Evolutionary conservation across 2,329 filamentous ascomycete genomes (phyloP), one percentile per base, ranked within the genome.

Genomic region (Hymenotorrendiella dingleyae): DNA sequence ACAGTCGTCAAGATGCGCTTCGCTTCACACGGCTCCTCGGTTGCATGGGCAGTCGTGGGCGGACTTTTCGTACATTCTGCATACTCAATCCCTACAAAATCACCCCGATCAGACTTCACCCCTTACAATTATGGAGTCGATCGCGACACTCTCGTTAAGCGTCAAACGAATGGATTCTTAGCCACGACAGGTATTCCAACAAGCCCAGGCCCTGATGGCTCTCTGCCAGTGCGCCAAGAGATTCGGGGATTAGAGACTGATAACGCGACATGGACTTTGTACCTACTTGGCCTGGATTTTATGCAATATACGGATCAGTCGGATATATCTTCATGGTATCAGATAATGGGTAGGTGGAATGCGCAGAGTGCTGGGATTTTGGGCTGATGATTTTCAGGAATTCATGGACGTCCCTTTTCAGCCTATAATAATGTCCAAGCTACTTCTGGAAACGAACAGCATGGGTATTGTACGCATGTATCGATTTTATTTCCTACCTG

Each of bases 401-500:
- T 60, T 16, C 57, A 60, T 45, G 56, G 56, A 7, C 45, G 52
- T 14, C 57, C 57, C 5, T 59, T 52, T 29, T 12, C 43, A 12
- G 39, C 52, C 11, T 60, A 46, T 26, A 48, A 59, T 36, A 46
- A 47, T 29, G 56, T 53, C 12, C 36, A 44, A 19, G 30, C 53
- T 8, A 44, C 29, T 6, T 17, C 44, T 4, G 52, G 50, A 8
- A 44, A 50, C 8, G 41, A 46, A 10, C 22, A 50, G 2, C 52
- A 45, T 29, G 57, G 57, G 17, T 60, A 60, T 41, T 58, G 56
- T 30, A 45, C 45, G 6, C 57, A 60, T 46, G 49, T 53, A 19
- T 58, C 56, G 7, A 50, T 56, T 21, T 42, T 60, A n/a, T 58
- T 60, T 34, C 52, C 52, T 16, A 50, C 54, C 7, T 80, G 74